A percentile compares a stretch with the other conserved stretches of the same genome.
phyloP scores from a whole-genome alignment of 345 rosid species.

The Lepidium africanum region DNA sequence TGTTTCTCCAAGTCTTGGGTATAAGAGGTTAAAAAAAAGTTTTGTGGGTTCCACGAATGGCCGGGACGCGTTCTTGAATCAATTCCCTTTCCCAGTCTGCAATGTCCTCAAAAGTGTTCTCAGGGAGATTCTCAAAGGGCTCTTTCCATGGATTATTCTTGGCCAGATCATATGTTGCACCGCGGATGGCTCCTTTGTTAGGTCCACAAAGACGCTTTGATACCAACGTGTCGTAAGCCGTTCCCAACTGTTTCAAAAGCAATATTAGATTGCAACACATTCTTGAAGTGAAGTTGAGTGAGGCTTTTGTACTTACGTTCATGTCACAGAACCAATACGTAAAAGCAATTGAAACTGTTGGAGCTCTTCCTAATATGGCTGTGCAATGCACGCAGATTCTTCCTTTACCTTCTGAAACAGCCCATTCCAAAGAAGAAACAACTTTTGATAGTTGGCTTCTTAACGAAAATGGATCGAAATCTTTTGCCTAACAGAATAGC shows the following conservation, averaged over 20 bases:
- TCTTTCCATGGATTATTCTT: slow-evolving; percentile 77
- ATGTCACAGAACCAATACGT: slow-evolving; percentile 76
- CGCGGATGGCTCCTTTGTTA: slow-evolving; percentile 61
- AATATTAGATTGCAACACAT: not conserved
- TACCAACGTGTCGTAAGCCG: slow-evolving; percentile 60
- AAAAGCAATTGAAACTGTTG: slow-evolving; percentile 80
- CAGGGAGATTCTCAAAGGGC: slow-evolving; percentile 73
- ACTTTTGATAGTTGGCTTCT: slow-evolving; percentile 70
- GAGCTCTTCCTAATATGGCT: slow-evolving; percentile 95
- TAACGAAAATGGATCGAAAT: slow-evolving; percentile 81
- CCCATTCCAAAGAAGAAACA: slow-evolving; percentile 83
- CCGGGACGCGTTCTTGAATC: slow-evolving; percentile 58
- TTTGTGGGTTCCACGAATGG: slow-evolving; percentile 56
- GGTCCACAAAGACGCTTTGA: slow-evolving; percentile 84
- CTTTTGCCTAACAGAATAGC: slow-evolving; percentile 45
- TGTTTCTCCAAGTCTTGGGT: slow-evolving; percentile 60
- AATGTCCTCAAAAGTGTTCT: slow-evolving; percentile 59
- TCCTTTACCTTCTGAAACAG: slow-evolving; percentile 74
- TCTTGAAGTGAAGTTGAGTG: not conserved
- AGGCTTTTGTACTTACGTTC: slow-evolving; percentile 44
- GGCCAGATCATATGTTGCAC: slow-evolving; percentile 81
- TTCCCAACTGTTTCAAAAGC: slow-evolving; percentile 42
- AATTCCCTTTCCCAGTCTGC: slow-evolving; percentile 90
- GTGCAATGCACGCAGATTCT: slow-evolving; percentile 80
- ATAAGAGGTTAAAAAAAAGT: too few relatives aligned